Evolutionary conservation across 331 rosid species (phyloP).

Genomic region (Phaseolus coccineus): DNA sequence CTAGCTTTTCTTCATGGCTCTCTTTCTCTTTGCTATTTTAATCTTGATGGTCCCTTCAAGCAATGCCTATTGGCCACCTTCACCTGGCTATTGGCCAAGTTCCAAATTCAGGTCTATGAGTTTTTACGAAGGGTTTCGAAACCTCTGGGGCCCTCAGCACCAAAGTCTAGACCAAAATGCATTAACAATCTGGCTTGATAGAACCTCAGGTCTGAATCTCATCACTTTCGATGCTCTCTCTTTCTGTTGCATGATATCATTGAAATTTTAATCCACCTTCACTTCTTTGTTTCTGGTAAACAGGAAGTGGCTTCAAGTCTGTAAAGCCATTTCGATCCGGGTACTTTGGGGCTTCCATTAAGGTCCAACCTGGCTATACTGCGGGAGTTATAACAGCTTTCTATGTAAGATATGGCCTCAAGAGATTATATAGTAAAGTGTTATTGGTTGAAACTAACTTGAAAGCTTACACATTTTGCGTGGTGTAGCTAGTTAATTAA

Average conservation of each 20-base stretch:
- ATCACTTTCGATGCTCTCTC: constrained; percentile 19
- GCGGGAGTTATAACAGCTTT: constrained; percentile 97
- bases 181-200: constrained; percentile 89
- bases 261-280: constrained; percentile 18
- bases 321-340: constrained; percentile 88
- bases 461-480: not conserved
- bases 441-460: not conserved
- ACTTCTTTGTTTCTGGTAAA: constrained; percentile 26
- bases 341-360: constrained; percentile 86
- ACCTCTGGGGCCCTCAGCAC: constrained; percentile 93
- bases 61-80: constrained; percentile 84
- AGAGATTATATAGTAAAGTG: not conserved
- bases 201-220: constrained; percentile 70
- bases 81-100: constrained; percentile 95
- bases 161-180: constrained; percentile 68
- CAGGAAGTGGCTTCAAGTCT: constrained; percentile 97
- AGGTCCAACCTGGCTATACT: constrained; percentile 95
- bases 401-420: constrained; percentile 66
- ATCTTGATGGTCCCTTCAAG: constrained; percentile 58
- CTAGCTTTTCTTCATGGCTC: constrained; percentile 55
- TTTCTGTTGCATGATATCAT: not conserved
- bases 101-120: constrained; percentile 67
- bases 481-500: constrained; percentile 15
- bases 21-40: constrained; percentile 56
- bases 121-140: constrained; percentile 73